Evolutionary conservation across 1,284 basidiomycete genomes (phyloP), one percentile per base, ranked within the genome.

Genomic region (Kalmanozyma brasiliensis): DNA sequence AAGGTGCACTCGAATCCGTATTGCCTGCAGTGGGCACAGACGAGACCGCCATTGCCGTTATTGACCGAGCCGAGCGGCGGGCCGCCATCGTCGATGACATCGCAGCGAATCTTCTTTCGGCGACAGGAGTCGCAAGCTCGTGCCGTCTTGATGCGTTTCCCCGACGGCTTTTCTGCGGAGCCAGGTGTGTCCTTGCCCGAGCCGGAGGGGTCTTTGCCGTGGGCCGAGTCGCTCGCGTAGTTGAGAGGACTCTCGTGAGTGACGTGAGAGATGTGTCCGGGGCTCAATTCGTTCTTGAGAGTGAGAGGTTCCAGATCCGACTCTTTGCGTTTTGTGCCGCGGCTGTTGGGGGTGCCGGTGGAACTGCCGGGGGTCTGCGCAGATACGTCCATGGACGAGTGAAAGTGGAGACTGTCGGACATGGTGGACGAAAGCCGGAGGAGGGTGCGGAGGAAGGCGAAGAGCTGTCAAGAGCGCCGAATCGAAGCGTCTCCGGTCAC

Each of bases 81-180:
- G 30, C 82, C 84, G 67, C 70, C 74, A 24, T 76, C 71, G 38
- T 77, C 75, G 34, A 76, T 68, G 32, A 79, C 72, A 37, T 79
- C 73, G 59, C 80, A 88, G 86, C 90, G 86, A 75, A 97, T 97
- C 87, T 98, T 98, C 75, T 94, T 91, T 75, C 90, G 90, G 32
- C 94, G 88, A 83, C 93, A 94, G 64, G 89, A 91, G 82, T 94
- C 92, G 81, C 93, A 94, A 7, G 93, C 92, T 55, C 92, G 88
- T 78, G 90, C 89, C 2, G 92, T 94, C 85, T 94, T 94, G 40
- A 90, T 92, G 52, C 92, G 89, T 83, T 94, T 94, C 76, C 58
- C 51, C 1, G 62, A 49, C 8, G 61, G 46, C 43, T 63, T 69
- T n/a, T 69, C 65, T 24, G 53, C 60, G 8, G 53, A 61, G 38